Percentiles rank a stretch among this genome's conserved stretches.
Conservation (phyloP, 1,284 basidiomycete species). For the Fomitopsis pinicola region DNA sequence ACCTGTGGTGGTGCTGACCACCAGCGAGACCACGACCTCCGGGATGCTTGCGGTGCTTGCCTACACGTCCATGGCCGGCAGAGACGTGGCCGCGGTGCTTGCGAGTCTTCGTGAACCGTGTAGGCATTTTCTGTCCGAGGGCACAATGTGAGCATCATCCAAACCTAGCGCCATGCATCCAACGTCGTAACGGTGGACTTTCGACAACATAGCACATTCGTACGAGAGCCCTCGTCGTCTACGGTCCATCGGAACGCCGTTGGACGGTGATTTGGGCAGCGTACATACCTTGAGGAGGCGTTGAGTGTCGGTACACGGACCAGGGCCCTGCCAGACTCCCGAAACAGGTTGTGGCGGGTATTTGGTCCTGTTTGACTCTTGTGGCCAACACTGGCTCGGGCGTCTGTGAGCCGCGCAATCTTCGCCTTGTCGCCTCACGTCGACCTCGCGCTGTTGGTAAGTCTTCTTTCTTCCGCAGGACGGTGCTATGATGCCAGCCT, state of each 20-base stretch:
- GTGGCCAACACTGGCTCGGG: constrained; percentile 23
- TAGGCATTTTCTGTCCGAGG: constrained; percentile 77
- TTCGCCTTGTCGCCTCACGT: constrained; percentile 7
- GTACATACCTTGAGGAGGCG: constrained; percentile 62
- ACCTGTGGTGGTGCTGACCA: constrained; percentile 99
- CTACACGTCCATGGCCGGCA: constrained; percentile 98
- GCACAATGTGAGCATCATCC: constrained; percentile 24
- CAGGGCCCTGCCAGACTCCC: neutral
- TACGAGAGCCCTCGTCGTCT: constrained; percentile 15
- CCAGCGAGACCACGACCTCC: constrained; percentile 99
- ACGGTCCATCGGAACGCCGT: constrained; percentile 20
- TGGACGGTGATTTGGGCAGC: constrained; percentile 22
- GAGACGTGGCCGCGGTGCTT: constrained; percentile 99
- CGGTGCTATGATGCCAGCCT: constrained; percentile 42
- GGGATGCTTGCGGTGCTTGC: constrained; percentile 99
- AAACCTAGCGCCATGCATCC: constrained; percentile 40
- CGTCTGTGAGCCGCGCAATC: constrained; percentile 5
- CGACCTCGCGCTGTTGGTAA: constrained; percentile 12
- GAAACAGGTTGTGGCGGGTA: constrained; percentile 19
- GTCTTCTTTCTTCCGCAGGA: constrained; percentile 4
- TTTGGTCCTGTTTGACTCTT: constrained; percentile 30
- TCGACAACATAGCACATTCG: constrained; percentile 27
- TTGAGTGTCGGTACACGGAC: constrained; percentile 26
- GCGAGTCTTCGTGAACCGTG: constrained; percentile 92
- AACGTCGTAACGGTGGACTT: constrained; percentile 32